Evolutionary conservation across 2,329 filamentous ascomycete genomes (phyloP).

Genomic region (Cucurbitaria berberidis): DNA sequence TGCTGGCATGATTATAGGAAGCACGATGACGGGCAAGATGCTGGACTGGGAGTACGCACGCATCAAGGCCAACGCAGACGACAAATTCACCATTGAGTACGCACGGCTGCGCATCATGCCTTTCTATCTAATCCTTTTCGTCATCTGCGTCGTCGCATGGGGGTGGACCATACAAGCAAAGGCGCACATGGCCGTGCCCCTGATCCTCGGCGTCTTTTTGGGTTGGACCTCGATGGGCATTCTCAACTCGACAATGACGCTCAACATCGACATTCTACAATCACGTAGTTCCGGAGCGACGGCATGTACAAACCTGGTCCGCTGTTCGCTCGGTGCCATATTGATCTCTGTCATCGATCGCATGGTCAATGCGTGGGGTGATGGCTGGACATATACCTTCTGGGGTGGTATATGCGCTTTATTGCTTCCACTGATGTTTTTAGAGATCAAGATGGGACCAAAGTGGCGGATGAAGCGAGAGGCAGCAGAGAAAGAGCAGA

Average conservation of each 20-base stretch:
- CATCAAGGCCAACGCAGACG: constrained; percentile 28
- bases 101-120: constrained; percentile 37
- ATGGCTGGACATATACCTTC: constrained; percentile 38
- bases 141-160: constrained; percentile 34
- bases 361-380: constrained; percentile 25
- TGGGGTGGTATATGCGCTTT: constrained; percentile 30
- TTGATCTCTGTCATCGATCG: constrained; percentile 35
- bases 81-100: constrained; percentile 36
- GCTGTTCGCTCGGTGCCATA: constrained; percentile 33
- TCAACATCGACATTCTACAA: constrained; percentile 40
- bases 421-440: constrained; percentile 35
- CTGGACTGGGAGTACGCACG: constrained; percentile 60
- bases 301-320: constrained; percentile 35
- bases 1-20: constrained; percentile 61
- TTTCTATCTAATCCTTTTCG: constrained; percentile 32
- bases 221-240: constrained; percentile 38
- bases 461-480: constrained; percentile 31
- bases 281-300: constrained; percentile 32
- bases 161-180: constrained; percentile 32
- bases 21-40: constrained; percentile 59
- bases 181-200: constrained; percentile 30
- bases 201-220: constrained; percentile 29
- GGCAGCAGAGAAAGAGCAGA: constrained; percentile 15
- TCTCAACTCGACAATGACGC: constrained; percentile 38
- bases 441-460: constrained; percentile 36